Conservation (phyloP, 2,329 filamentous ascomycete species). For the Cryphonectria japonica region DNA sequence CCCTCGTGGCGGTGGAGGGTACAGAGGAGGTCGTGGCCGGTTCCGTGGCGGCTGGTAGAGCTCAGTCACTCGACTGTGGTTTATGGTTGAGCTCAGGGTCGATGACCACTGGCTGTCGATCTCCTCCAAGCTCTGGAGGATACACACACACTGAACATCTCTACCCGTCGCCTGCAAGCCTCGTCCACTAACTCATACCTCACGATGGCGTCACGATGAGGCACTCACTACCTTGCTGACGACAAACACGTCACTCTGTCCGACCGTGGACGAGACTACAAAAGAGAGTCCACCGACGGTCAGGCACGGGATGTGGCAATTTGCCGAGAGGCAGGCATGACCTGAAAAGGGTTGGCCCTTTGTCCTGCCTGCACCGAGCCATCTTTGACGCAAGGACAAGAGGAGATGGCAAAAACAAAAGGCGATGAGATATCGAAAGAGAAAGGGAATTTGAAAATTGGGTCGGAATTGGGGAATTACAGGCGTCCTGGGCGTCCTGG, state of each 20-base stretch:
- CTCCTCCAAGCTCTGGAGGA: neutral
- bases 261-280: neutral
- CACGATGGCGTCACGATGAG: neutral
- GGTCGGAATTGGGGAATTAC: neutral
- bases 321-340: neutral
- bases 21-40: conserved; percentile 43
- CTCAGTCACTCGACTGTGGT: too few species aligned
- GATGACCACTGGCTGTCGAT: neutral
- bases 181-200: neutral
- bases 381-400: neutral
- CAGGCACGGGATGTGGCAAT: neutral
- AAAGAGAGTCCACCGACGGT: neutral
- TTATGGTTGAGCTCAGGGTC: too few species aligned
- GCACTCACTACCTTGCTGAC: neutral
- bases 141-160: neutral
- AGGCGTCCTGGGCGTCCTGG: neutral
- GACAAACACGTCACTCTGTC: neutral
- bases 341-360: neutral
- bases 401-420: neutral
- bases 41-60: conserved; percentile 55
- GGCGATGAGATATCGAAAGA: neutral
- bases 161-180: neutral
- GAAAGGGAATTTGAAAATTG: too few species aligned
- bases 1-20: conserved; percentile 54
- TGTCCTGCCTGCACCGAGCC: too few species aligned